Conservation (phyloP, 2,329 filamentous ascomycete genomes). For the Endocalyx cinctus region DNA sequence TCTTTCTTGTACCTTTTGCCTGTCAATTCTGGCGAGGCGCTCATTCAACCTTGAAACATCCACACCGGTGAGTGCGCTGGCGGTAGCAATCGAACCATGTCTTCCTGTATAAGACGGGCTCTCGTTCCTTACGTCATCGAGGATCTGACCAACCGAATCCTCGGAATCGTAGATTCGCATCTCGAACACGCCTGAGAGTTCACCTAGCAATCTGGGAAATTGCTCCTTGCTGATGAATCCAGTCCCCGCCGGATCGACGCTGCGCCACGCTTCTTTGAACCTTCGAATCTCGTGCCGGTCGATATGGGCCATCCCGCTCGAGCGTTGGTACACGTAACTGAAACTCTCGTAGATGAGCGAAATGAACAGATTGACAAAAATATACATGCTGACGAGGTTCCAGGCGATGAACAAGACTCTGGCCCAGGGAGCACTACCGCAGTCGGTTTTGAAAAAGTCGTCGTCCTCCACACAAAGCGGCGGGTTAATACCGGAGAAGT, state of each 20-base stretch:
- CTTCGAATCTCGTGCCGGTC: conserved; percentile 90
- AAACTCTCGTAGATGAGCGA: conserved; percentile 99
- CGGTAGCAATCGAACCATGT: conserved; percentile 51
- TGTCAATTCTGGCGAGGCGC: conserved; percentile 68
- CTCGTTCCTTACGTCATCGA: conserved; percentile 74
- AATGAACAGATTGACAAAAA: conserved; percentile 97
- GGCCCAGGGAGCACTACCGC: conserved; percentile 86
- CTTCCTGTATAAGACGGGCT: conserved; percentile 38
- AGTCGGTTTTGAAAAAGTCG: conserved; percentile 83
- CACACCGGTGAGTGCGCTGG: conserved; percentile 53
- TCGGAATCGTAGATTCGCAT: conserved; percentile 95
- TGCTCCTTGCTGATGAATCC: conserved; percentile 87
- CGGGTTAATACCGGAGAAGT: conserved; percentile 75
- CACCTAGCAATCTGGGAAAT: conserved; percentile 83
- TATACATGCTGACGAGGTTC: conserved; percentile 99
- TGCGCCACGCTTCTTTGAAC: conserved; percentile 98
- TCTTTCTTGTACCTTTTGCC: conserved; percentile 67
- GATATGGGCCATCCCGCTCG: conserved; percentile 84
- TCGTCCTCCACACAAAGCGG: conserved; percentile 72
- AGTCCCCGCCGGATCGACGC: conserved; percentile 84
- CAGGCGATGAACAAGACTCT: conserved; percentile 86
- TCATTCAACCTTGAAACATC: conserved; percentile 72
- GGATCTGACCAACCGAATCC: conserved; percentile 78
- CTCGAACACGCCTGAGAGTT: conserved; percentile 91
- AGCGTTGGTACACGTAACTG: conserved; percentile 97